A percentile compares a stretch with the other conserved stretches of the same genome.
Conservation (phyloP, 495 filamentous ascomycete species). For the Neurospora tetrasperma region DNA sequence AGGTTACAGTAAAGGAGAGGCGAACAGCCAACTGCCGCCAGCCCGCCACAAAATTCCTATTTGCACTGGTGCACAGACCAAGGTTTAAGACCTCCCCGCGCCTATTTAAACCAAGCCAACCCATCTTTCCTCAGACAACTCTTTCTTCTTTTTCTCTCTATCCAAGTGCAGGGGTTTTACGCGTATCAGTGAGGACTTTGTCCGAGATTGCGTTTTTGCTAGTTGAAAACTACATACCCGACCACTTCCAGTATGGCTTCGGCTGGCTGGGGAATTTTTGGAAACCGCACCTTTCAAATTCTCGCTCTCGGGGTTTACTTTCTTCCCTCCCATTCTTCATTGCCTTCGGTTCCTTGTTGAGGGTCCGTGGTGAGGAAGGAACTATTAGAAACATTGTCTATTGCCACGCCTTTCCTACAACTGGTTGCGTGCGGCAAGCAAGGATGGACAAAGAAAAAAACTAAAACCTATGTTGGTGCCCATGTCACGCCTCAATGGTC, state of each 20-base stretch:
- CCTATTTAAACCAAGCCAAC: constrained; percentile 9
- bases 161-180: constrained; percentile 37
- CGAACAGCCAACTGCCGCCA: background rate
- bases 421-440: no score
- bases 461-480: background rate
- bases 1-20: no score
- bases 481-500: background rate
- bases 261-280: constrained; percentile 24
- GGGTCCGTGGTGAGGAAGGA: constrained; percentile 20
- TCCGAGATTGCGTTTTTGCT: constrained; percentile 47
- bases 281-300: background rate
- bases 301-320: background rate
- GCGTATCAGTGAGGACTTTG: constrained; percentile 45
- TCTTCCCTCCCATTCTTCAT: constrained; percentile 13
- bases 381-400: background rate
- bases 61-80: constrained; percentile 17
- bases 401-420: no score
- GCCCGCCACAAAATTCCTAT: background rate
- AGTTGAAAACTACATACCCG: constrained; percentile 47
- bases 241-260: constrained; percentile 28
- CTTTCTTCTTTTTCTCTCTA: constrained; percentile 17
- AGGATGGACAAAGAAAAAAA: no score
- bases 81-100: background rate
- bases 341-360: constrained; percentile 16
- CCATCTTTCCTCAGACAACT: background rate